These are phyloP conservation scores for Acaromyces ingoldii DNA, from an alignment of 1,284 basidiomycete genomes.

Conservation along the genomic window DNA sequence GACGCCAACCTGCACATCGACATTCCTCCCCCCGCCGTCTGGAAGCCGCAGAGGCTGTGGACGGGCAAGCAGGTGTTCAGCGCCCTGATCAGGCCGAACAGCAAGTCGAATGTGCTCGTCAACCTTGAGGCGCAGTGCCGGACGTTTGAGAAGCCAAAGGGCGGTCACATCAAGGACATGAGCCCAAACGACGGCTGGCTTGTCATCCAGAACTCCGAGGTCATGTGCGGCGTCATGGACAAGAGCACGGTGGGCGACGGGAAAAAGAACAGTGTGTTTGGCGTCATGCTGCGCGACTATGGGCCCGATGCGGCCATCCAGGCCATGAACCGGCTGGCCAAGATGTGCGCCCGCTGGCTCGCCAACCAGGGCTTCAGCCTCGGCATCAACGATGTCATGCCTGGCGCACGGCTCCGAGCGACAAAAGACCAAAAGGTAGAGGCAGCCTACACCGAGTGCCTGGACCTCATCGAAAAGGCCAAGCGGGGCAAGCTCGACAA, in stretches of 20 bases:
- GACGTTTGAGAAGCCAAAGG: constrained; percentile 77
- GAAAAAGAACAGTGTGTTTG: constrained; percentile 99
- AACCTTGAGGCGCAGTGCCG: constrained; percentile 97
- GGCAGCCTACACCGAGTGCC: constrained; percentile 80
- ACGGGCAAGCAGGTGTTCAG: constrained; percentile 98
- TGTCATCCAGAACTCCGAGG: constrained; percentile 94
- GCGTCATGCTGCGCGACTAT: constrained; percentile 94
- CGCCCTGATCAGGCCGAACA: constrained; percentile 92
- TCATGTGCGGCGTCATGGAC: constrained; percentile 99
- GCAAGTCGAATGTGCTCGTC: constrained; percentile 65
- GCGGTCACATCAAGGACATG: constrained; percentile 65
- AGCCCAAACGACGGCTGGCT: constrained; percentile 97
- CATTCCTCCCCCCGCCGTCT: constrained; percentile 87
- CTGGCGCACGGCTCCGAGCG: constrained; percentile 71
- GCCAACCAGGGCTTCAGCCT: constrained; percentile 97
- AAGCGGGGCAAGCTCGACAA: constrained; percentile 91
- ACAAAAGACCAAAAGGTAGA: constrained; percentile 85
- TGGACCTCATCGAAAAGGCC: constrained; percentile 78
- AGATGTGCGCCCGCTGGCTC: constrained; percentile 89
- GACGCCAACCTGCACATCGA: constrained; percentile 91
- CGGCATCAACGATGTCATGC: constrained; percentile 98
- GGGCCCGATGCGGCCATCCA: constrained; percentile 87
- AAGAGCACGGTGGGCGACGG: constrained; percentile 97
- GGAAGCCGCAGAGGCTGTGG: constrained; percentile 90
- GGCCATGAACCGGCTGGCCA: constrained; percentile 94